Percentiles rank a stretch among this genome's conserved stretches.
Conservation (phyloP, 2,329 filamentous ascomycete genomes). For the Aureobasidium namibiae region DNA sequence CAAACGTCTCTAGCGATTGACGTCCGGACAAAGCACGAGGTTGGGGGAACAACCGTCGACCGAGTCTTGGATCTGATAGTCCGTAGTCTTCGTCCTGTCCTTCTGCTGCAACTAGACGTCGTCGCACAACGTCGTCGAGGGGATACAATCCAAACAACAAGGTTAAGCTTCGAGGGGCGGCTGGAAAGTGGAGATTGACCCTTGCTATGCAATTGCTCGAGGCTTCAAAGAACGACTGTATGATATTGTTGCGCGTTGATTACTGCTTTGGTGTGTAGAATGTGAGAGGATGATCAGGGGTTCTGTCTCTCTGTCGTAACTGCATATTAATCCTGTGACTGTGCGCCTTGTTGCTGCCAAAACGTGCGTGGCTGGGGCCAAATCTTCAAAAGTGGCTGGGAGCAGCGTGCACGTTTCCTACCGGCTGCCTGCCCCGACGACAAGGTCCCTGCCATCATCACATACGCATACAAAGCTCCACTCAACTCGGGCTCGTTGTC, state of each 20-base stretch:
- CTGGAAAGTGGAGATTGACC: neutral
- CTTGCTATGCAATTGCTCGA: neutral
- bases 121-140: neutral
- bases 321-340: neutral
- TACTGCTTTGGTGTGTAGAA: neutral
- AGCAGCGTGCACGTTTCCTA: neutral
- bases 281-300: neutral
- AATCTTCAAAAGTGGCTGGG: neutral
- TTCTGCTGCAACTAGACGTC: neutral
- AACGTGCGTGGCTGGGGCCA: constrained; percentile 1
- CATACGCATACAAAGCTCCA: neutral
- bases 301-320: neutral
- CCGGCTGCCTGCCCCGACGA: neutral
- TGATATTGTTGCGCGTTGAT: neutral
- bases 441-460: no score
- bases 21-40: neutral
- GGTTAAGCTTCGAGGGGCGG: neutral
- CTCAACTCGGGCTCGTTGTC: neutral
- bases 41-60: neutral
- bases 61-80: neutral
- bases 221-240: neutral
- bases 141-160: neutral
- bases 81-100: neutral
- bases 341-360: neutral
- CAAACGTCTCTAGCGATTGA: constrained; percentile 5